Conservation (phyloP, 768 basidiomycete genomes). For the Hortiboletus campestris region DNA sequence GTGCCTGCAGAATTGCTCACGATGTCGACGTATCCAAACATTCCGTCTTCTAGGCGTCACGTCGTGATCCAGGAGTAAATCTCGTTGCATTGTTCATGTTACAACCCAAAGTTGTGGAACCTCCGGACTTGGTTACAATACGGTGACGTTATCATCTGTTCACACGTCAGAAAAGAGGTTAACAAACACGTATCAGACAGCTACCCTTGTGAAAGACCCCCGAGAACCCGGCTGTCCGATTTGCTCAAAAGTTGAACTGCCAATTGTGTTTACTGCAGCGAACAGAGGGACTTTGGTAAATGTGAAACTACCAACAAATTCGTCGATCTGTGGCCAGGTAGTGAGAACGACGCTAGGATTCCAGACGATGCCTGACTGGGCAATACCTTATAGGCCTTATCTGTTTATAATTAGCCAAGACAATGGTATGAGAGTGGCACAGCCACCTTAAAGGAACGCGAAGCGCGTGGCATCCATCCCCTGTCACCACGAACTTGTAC, state of each 20-base stretch:
- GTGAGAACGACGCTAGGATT: neutral
- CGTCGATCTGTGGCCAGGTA: neutral
- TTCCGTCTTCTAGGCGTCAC: neutral
- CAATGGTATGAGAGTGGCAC: conserved; percentile 4
- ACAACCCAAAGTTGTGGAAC: neutral
- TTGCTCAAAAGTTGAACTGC: too few relatives aligned
- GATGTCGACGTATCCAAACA: neutral
- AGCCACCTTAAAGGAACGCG: conserved; percentile 14
- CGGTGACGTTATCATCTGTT: neutral
- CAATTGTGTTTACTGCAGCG: neutral
- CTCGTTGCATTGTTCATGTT: neutral
- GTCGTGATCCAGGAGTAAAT: neutral
- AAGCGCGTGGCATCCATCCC: conserved; percentile 30
- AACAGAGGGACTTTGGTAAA: neutral
- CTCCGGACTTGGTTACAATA: neutral
- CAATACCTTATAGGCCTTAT: neutral
- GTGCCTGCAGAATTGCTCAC: too few relatives aligned
- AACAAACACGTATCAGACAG: neutral
- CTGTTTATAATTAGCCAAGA: too few relatives aligned
- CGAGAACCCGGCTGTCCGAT: neutral
- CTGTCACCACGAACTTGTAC: conserved; percentile 21
- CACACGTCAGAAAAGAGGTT: neutral
- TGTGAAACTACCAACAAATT: neutral
- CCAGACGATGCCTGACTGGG: neutral
- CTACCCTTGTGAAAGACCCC: neutral